phyloP scores from a whole-genome alignment of 1,284 basidiomycete genomes.

The Coriolopsis trogii region DNA sequence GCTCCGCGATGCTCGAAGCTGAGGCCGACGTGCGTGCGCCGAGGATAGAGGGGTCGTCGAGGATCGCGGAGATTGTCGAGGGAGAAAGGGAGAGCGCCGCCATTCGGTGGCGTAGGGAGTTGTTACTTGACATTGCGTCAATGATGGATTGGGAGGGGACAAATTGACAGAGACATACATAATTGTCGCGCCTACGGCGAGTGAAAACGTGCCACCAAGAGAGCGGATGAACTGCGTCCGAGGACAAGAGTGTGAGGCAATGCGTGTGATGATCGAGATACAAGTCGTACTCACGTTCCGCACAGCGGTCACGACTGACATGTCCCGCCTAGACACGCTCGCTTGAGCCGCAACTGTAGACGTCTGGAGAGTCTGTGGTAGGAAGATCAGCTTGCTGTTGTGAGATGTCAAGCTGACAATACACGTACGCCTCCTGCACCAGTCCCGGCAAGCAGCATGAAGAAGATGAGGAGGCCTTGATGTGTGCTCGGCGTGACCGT shows the following conservation, averaged over 20 bases:
- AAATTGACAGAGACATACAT: slow-evolving; percentile 43
- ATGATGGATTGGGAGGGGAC: not conserved
- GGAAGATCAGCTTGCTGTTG: not conserved
- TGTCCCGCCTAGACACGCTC: slow-evolving; percentile 64
- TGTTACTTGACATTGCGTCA: slow-evolving; percentile 39
- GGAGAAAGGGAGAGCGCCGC: slow-evolving; percentile 38
- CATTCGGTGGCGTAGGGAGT: slow-evolving; percentile 50
- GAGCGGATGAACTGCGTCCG: slow-evolving; percentile 57
- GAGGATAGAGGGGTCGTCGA: slow-evolving; percentile 54
- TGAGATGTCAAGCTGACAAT: not conserved
- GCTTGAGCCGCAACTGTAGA: slow-evolving; percentile 73
- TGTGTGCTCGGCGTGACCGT: slow-evolving; percentile 54
- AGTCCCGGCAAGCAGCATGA: slow-evolving; percentile 67
- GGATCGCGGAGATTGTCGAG: slow-evolving; percentile 41
- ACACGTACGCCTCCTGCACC: slow-evolving; percentile 64
- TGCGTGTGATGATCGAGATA: too few relatives aligned
- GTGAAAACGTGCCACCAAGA: slow-evolving; percentile 63
- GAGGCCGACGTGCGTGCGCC: slow-evolving; percentile 36
- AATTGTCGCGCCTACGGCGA: slow-evolving; percentile 63
- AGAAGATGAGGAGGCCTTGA: slow-evolving; percentile 61
- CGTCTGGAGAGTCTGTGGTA: slow-evolving; percentile 55
- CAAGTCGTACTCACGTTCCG: slow-evolving; percentile 51
- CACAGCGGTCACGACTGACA: slow-evolving; percentile 73
- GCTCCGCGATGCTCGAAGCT: slow-evolving; percentile 29
- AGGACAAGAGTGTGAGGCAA: not conserved